These are phyloP conservation scores for Agaricus sinodeliciosus DNA, from an alignment of 768 basidiomycete genomes.

Conservation along the genomic window DNA sequence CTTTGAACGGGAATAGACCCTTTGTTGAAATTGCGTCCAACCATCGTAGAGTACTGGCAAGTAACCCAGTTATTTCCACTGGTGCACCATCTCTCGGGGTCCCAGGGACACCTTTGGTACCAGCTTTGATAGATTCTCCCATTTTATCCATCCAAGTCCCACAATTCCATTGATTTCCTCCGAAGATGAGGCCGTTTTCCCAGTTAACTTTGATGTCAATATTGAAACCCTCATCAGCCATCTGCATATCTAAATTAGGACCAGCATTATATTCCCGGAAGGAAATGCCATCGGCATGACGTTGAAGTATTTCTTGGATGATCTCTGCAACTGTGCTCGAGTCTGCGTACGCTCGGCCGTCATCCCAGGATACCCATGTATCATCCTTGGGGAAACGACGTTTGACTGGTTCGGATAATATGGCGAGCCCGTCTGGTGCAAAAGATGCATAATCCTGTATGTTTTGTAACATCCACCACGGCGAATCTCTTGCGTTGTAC, in stretches of 20 bases:
- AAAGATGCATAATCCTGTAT: constrained; percentile 89
- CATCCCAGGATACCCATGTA: constrained; percentile 90
- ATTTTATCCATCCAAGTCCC: constrained; percentile 99
- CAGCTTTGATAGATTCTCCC: constrained; percentile 89
- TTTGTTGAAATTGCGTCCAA: constrained; percentile 55
- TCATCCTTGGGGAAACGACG: constrained; percentile 96
- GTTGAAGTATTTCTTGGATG: constrained; percentile 92
- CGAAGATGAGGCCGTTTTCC: constrained; percentile 84
- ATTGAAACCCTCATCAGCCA: constrained; percentile 89
- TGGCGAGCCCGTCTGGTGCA: constrained; percentile 77
- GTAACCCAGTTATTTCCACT: constrained; percentile 88
- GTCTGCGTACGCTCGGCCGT: constrained; percentile 73
- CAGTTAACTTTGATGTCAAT: constrained; percentile 95
- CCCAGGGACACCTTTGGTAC: constrained; percentile 93
- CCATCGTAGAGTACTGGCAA: constrained; percentile 94
- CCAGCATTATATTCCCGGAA: constrained; percentile 98
- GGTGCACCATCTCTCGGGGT: constrained; percentile 96
- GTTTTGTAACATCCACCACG: constrained; percentile 99
- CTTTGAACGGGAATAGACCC: constrained; percentile 83
- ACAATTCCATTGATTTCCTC: constrained; percentile 82
- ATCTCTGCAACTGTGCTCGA: constrained; percentile 87
- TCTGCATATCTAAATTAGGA: constrained; percentile 94
- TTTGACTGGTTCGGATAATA: constrained; percentile 77
- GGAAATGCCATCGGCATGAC: constrained; percentile 86
- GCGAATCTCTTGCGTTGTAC: constrained; percentile 95